Evolutionary conservation across 2,329 filamentous ascomycete genomes (phyloP).

Genomic region (Diaporthe sp.): DNA sequence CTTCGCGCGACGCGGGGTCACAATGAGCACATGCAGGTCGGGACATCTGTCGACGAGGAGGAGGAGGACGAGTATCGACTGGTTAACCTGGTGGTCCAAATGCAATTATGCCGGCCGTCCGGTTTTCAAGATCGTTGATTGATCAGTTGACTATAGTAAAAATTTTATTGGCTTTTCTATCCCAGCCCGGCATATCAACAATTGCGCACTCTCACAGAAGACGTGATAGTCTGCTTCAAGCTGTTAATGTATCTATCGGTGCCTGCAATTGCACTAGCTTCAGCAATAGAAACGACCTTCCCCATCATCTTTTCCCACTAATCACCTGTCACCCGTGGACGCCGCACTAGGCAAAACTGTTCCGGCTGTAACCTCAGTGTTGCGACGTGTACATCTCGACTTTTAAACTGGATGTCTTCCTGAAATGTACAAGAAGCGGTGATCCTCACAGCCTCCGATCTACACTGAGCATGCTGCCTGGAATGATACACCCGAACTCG

Average conservation of each 20-base stretch:
- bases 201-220: too few species aligned
- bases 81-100: background rate
- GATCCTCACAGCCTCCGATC: background rate
- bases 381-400: background rate
- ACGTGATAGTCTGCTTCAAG: background rate
- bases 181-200: background rate
- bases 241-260: background rate
- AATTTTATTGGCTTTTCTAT: background rate
- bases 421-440: background rate
- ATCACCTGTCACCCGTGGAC: background rate
- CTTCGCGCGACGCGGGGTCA: background rate
- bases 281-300: background rate
- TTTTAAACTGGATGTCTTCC: background rate
- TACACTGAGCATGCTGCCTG: background rate
- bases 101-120: background rate
- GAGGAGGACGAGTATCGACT: background rate
- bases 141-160: background rate
- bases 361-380: background rate
- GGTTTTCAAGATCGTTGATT: background rate
- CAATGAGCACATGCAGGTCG: background rate
- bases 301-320: background rate
- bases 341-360: background rate
- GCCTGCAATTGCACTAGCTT: background rate
- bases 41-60: conserved; percentile 7
- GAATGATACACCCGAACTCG: background rate